A percentile compares a stretch with the other conserved stretches of the same genome.
Evolutionary conservation across 1,284 basidiomycete genomes (phyloP).

Genomic region (Inonotus hispidus): DNA sequence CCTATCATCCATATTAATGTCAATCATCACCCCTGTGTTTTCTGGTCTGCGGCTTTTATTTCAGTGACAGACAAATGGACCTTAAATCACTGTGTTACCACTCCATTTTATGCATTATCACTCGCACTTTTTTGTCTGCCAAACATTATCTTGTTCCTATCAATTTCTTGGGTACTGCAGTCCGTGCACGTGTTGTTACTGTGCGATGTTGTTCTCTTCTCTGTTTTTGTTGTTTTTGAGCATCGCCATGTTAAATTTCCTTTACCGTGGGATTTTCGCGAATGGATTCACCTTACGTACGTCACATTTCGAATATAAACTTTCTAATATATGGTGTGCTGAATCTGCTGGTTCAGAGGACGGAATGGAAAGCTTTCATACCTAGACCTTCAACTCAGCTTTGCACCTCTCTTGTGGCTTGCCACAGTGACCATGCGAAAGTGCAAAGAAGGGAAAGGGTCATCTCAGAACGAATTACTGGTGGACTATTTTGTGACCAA

Average conservation of each 20-base stretch:
- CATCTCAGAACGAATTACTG: not conserved
- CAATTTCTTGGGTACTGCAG: not conserved
- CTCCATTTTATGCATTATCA: not conserved
- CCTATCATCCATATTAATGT: not conserved
- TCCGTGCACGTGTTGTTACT: not conserved
- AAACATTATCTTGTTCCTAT: not conserved
- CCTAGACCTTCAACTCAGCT: not conserved
- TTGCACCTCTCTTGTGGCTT: not conserved
- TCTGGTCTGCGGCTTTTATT: not conserved
- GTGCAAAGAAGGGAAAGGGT: not conserved
- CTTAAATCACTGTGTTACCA: slow-evolving; percentile 5
- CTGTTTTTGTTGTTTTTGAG: not conserved
- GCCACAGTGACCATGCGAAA: not conserved
- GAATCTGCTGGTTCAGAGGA: too few species aligned
- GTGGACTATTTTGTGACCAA: not conserved
- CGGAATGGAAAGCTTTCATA: not conserved
- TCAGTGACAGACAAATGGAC: not conserved
- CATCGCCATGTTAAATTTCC: not conserved
- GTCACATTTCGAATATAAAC: not conserved
- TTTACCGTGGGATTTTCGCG: not conserved
- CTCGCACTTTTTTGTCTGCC: not conserved
- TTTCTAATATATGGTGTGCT: not conserved
- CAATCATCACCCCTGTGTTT: slow-evolving; percentile 1
- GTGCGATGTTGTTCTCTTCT: not conserved
- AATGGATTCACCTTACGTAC: not conserved